Evolutionary conservation across 139 green algal genomes (phyloP), one percentile per base, ranked within the genome.

Genomic region (Chlorella sp.): DNA sequence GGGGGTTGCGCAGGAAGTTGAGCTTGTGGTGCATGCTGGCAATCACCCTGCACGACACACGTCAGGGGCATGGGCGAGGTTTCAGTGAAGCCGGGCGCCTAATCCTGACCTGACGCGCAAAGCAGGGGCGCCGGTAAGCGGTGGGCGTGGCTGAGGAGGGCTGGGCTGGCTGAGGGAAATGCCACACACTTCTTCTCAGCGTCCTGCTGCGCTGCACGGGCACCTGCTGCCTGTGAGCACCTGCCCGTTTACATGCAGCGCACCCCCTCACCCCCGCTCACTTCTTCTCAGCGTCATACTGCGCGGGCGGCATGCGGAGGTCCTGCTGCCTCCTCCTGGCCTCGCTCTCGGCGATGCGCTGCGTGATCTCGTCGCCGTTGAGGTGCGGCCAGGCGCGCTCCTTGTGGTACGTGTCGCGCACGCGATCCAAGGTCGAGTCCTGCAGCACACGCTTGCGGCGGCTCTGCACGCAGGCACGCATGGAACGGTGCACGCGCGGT

Each of bases 11-110:
- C 34, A 87, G 73, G 69, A 90, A 93, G 23, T 77, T 76, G 0
- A 93, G 80, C 74, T 88, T 89, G 69, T 87, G 81, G 35, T 83
- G 75, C 86, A 93, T 91, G 67, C 49, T 80, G 31, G 82, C 63
- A 61, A 93, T 88, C 49, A 91, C 83, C 78, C 87, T 91, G 83
- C 42, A 55, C 10, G 17, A 0, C 26, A 35, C 17, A 30, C 3
- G 55, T 63, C 10, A 17, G 14, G 17, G 10, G 49, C 49, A 17
- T 59, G 49, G 17, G 17, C 10, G 17, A 17, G 49, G 49, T 10
- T 59, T 59, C 49, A 59, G 49, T 59, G 49, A 10, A 17, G 49
- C 14, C n/a, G n/a, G n/a, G n/a, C n/a, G n/a, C n/a, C n/a, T n/a
- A n/a, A n/a, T n/a, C n/a, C n/a, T n/a, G n/a, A n/a, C n/a, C n/a